phyloP scores from a whole-genome alignment of 371 early-diverging fungal genomes.

The Mortierella sp. region DNA sequence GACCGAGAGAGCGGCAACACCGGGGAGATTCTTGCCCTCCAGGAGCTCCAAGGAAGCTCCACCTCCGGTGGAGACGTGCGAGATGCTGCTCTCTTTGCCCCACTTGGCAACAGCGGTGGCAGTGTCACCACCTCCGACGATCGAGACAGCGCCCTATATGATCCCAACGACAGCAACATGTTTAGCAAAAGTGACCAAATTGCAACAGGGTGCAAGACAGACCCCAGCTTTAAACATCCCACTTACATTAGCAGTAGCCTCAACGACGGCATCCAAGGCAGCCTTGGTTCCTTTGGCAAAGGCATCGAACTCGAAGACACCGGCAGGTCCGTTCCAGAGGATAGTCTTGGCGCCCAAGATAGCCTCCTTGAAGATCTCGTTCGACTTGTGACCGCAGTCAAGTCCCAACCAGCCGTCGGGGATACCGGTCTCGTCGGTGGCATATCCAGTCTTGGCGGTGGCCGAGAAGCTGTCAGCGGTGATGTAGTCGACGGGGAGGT shows the following conservation, averaged over 20 bases:
- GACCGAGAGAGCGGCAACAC: conserved; percentile 88
- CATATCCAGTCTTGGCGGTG: conserved; percentile 71
- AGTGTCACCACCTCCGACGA: conserved; percentile 97
- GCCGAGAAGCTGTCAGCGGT: conserved; percentile 87
- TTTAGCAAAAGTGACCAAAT: too few species aligned
- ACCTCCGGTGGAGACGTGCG: conserved; percentile 98
- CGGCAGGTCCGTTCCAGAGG: conserved; percentile 99
- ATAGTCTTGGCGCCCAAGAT: conserved; percentile 90
- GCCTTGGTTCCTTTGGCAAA: conserved; percentile 92
- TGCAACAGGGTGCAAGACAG: too few species aligned
- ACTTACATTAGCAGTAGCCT: conserved; percentile 75
- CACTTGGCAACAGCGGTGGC: conserved; percentile 97
- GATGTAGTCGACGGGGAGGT: conserved; percentile 93
- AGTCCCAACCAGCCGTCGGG: conserved; percentile 94
- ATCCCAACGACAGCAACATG: not conserved
- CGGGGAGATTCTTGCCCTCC: conserved; percentile 91
- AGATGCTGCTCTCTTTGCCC: conserved; percentile 86
- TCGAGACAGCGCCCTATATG: conserved; percentile 50
- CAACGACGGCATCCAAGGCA: conserved; percentile 86
- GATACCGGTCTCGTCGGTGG: conserved; percentile 91
- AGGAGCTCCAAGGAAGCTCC: conserved; percentile 97
- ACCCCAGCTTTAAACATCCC: too few species aligned
- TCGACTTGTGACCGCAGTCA: conserved; percentile 93
- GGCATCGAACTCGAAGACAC: conserved; percentile 97
- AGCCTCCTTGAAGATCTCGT: conserved; percentile 76